These are phyloP conservation scores for Cercophora newfieldiana DNA, from an alignment of 495 filamentous ascomycete genomes.

Conservation along the genomic window DNA sequence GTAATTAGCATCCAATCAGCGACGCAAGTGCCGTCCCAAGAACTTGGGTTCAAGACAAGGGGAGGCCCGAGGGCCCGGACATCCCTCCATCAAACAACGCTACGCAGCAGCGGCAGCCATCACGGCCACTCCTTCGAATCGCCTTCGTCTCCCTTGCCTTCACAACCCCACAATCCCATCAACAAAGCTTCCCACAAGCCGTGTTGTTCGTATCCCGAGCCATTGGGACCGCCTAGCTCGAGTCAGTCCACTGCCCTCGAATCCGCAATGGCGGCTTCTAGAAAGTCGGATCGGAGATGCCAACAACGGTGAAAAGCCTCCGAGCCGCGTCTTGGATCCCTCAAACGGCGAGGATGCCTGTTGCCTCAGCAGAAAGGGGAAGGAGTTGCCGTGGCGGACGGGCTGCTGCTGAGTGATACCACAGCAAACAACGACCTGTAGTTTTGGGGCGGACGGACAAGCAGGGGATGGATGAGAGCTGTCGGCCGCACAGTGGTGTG, in stretches of 20 bases:
- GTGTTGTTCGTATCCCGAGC: slow-evolving; percentile 3
- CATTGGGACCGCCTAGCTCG: not conserved
- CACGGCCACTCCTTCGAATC: not conserved
- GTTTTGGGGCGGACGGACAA: not conserved
- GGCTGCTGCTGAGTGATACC: not conserved
- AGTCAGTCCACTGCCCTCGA: not conserved
- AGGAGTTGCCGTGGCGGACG: not conserved
- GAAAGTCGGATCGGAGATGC: not conserved
- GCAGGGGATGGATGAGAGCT: too few species aligned
- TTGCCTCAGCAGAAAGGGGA: not conserved
- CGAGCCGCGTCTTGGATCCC: not conserved
- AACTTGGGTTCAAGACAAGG: not conserved
- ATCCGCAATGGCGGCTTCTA: not conserved
- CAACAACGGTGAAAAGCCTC: not conserved
- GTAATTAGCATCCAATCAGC: not conserved
- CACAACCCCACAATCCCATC: not conserved
- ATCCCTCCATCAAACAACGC: not conserved
- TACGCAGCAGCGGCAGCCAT: not conserved
- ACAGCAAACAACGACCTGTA: not conserved
- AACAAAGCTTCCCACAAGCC: not conserved
- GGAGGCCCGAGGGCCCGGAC: slow-evolving; percentile 11
- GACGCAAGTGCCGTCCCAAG: slow-evolving; percentile 1
- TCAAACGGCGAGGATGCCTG: not conserved
- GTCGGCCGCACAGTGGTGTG: not conserved
- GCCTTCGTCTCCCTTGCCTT: not conserved